Conservation (phyloP, 2,329 filamentous ascomycete genomes). For the Botrytis hyacinthi region DNA sequence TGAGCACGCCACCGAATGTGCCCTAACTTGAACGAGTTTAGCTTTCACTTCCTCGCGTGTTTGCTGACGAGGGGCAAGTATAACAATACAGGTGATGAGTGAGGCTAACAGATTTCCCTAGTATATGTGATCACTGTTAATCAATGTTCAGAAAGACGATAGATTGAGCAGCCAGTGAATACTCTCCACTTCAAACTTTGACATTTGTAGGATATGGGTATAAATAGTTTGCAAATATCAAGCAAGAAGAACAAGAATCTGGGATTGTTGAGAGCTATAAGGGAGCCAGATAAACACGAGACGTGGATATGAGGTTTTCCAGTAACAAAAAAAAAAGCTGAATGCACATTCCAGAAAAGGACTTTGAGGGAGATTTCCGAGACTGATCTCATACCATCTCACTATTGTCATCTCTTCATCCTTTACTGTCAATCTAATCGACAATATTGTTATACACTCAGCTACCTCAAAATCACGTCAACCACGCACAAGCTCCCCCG, state of each 20-base stretch:
- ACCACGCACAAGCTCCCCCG: too few species aligned
- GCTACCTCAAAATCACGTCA: too few species aligned
- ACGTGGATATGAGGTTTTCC: too few species aligned
- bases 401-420: background rate
- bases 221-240: background rate
- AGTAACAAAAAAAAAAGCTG: too few species aligned
- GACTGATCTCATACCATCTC: too few species aligned
- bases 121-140: background rate
- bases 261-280: too few species aligned
- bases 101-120: rapidly evolving
- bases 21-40: background rate
- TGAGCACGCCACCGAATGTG: rapidly evolving
- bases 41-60: background rate
- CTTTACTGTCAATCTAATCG: background rate
- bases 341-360: background rate
- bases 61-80: background rate
- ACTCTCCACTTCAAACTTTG: too few species aligned
- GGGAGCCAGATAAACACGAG: too few species aligned
- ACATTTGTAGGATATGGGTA: rapidly evolving
- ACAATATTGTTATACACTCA: background rate
- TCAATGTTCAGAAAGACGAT: background rate
- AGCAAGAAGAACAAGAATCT: too few species aligned
- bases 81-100: background rate
- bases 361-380: background rate
- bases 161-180: rapidly evolving